Evolutionary conservation across 225 moss, liverwort and hornwort genomes (phyloP), one percentile per base, ranked within the genome.

Genomic region (Straminergon stramineum): DNA sequence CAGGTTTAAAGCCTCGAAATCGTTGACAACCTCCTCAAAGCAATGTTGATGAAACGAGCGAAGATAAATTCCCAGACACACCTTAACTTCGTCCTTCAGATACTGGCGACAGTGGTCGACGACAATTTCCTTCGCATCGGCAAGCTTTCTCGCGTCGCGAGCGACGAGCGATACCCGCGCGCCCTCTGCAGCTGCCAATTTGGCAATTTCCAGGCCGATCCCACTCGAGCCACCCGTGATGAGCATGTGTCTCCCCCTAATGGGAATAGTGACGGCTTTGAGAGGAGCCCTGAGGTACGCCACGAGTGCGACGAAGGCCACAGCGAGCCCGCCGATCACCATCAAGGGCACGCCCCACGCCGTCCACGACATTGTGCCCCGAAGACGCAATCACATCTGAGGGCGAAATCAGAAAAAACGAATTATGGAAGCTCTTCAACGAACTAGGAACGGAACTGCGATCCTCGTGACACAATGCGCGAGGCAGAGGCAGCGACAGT

Each of bases 181-280:
- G 30, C 96, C 96, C 83, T 99, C 95, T 2, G 89, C 92, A 53
- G 91, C 95, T 87, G 94, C 96, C 63, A 95, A 51, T 92, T 97
- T 93, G 35, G 96, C 96, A n/a, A 97, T 81, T 68, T 91, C 94
- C 81, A 99, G 85, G 4, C 99, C 97, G 39, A 99, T 97, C n/a
- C 97, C 99, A 89, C 99, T 97, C 17, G 99, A 99, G 56, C 97
- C 97, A 48, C 99, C 97, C 3, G 97, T 97, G 68, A 99, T 95
- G 70, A 99, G 79, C 75, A 99, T 62, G 84, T 97, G 99, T 35
- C 96, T 90, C 2, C 93, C 94, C 84, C 78, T 89, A 78, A 95
- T 84, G 83, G 93, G 92, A 65, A 95, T 89, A 21, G 61, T 27
- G 58, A 84, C 91, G 5, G 94, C 91, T 81, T 88, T 90, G 20